phyloP scores from a whole-genome alignment of 106 monocot species.

The Dendrobium huoshanense region DNA sequence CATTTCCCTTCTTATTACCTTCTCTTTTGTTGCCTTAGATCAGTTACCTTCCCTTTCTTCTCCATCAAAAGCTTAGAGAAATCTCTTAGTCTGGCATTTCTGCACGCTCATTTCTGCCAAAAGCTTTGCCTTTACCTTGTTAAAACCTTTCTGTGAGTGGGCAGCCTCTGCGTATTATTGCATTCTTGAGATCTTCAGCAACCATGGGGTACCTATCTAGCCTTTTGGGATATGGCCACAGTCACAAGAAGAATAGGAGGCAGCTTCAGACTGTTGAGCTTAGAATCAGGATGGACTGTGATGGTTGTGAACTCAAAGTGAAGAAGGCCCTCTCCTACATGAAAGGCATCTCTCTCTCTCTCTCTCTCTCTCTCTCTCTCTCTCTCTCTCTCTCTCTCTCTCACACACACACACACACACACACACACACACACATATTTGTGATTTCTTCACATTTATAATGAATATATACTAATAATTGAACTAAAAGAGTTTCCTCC shows the following conservation, averaged over 20 bases:
- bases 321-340: constrained; percentile 46
- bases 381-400: background rate
- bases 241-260: constrained; percentile 36
- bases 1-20: background rate
- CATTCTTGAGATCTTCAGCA: background rate
- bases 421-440: too few relatives aligned
- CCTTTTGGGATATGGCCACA: constrained; percentile 23
- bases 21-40: background rate
- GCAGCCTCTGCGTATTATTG: too few relatives aligned
- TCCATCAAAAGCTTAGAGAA: too few relatives aligned
- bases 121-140: too few relatives aligned
- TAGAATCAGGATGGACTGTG: constrained; percentile 53
- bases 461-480: too few relatives aligned
- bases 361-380: background rate
- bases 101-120: too few relatives aligned
- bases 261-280: constrained; percentile 42
- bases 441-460: too few relatives aligned
- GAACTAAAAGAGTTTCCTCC: too few relatives aligned
- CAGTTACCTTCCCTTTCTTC: too few relatives aligned
- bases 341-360: constrained; percentile 29
- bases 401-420: too few relatives aligned
- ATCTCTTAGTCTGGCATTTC: too few relatives aligned
- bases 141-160: too few relatives aligned
- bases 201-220: constrained; percentile 29
- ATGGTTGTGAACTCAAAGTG: constrained; percentile 57